phyloP scores from a whole-genome alignment of 2,329 filamentous ascomycete species.

The Diaporthe eres region DNA sequence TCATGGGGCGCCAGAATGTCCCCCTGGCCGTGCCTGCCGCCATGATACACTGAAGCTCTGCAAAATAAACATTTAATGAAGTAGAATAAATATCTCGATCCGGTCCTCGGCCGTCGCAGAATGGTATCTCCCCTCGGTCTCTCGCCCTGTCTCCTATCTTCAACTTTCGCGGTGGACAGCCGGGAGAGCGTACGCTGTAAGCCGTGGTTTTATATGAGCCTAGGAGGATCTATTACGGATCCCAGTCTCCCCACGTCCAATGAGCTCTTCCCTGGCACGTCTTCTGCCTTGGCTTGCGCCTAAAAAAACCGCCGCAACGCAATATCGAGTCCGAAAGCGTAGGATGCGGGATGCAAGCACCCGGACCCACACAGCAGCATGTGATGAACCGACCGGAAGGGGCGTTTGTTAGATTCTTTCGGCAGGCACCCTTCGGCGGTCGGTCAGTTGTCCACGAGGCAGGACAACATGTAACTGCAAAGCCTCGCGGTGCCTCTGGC shows the following conservation, averaged over 20 bases:
- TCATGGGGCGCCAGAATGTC: slow-evolving; percentile 9
- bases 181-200: neutral
- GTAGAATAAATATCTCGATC: slow-evolving; percentile 30
- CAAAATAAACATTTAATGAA: slow-evolving; percentile 27
- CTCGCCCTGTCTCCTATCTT: neutral
- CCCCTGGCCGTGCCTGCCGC: slow-evolving; percentile 24
- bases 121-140: neutral
- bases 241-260: neutral
- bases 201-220: neutral
- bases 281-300: neutral
- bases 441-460: neutral
- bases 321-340: neutral
- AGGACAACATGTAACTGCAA: neutral
- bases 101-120: slow-evolving; percentile 22
- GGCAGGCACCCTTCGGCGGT: neutral
- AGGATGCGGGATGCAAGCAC: slow-evolving; percentile 3
- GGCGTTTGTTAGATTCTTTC: neutral
- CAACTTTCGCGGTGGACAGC: neutral
- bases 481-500: neutral
- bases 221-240: neutral
- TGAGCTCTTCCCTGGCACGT: neutral
- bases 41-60: neutral
- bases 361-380: slow-evolving; percentile 5
- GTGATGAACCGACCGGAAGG: neutral
- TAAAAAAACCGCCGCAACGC: neutral